Conservation (phyloP, 805 yeast species). For the Ogataea neopini region DNA sequence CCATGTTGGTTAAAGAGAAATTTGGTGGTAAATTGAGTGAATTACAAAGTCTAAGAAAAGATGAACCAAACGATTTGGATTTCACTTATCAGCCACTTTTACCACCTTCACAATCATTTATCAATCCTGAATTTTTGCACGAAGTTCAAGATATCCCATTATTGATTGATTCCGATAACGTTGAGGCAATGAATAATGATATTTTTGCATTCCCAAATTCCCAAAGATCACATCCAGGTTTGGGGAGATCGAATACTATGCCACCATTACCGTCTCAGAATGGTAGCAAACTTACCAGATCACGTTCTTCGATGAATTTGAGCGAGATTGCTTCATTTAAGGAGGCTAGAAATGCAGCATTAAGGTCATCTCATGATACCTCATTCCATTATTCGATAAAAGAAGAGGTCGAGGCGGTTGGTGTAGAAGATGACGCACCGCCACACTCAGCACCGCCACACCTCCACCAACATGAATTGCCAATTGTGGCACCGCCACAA, state of each 20-base stretch:
- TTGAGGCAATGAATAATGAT: constrained; percentile 19
- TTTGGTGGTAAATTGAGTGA: constrained; percentile 34
- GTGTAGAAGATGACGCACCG: constrained; percentile 12
- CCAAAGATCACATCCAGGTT: constrained; percentile 10
- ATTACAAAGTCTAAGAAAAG: constrained; percentile 10
- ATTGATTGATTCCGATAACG: constrained; percentile 26
- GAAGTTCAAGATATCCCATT: constrained; percentile 22
- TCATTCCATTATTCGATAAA: constrained; percentile 14
- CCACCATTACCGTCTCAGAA: constrained; percentile 16
- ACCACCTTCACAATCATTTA: constrained; percentile 15
- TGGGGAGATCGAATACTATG: constrained; percentile 18
- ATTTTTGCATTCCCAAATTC: constrained; percentile 7
- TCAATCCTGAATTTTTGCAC: constrained; percentile 24
- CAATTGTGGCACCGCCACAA: neutral
- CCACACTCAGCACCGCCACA: constrained; percentile 6
- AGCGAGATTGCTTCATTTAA: constrained; percentile 50
- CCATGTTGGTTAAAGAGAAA: constrained; percentile 31
- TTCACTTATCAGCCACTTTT: constrained; percentile 7
- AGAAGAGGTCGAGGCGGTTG: constrained; percentile 16
- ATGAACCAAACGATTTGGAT: neutral
- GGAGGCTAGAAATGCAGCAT: constrained; percentile 34
- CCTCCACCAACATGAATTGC: neutral
- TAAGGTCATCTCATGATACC: constrained; percentile 3
- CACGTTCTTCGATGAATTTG: constrained; percentile 54
- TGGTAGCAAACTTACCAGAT: constrained; percentile 34